Evolutionary conservation across 1,284 basidiomycete genomes (phyloP).

Genomic region (Amylostereum areolatum): DNA sequence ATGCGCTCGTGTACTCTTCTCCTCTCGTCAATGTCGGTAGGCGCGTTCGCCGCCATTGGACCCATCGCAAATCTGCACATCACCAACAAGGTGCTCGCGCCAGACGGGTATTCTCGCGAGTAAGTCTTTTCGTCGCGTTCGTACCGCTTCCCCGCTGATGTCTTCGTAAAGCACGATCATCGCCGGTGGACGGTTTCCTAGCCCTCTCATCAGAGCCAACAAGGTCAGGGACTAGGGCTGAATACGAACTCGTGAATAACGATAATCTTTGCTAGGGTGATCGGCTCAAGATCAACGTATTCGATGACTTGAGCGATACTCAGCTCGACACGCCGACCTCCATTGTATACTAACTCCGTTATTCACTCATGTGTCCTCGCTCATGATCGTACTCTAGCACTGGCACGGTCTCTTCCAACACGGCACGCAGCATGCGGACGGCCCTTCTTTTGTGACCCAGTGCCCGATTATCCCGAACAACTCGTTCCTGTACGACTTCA

Average conservation of each 20-base stretch:
- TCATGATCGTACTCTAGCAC: conserved; percentile 13
- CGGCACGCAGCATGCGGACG: conserved; percentile 21
- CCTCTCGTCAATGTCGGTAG: neutral
- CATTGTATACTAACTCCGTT: no score
- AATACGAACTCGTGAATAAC: no score
- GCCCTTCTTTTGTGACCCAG: conserved; percentile 17
- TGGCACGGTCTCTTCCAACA: conserved; percentile 24
- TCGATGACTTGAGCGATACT: conserved; percentile 17
- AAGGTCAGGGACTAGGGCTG: no score
- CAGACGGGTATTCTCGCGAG: conserved; percentile 10
- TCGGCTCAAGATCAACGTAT: conserved; percentile 17
- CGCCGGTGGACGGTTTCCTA: conserved; percentile 14
- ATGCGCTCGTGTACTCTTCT: neutral
- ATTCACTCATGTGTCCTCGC: no score
- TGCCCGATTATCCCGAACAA: conserved; percentile 44
- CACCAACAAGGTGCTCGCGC: conserved; percentile 7
- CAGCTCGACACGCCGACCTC: conserved; percentile 16
- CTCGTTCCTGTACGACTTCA: conserved; percentile 38
- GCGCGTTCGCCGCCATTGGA: neutral
- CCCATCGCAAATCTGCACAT: neutral
- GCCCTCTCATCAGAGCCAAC: conserved; percentile 12
- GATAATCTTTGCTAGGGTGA: no score
- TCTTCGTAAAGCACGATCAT: conserved; percentile 11
- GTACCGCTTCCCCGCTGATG: neutral
- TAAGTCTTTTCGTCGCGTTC: neutral